Base-by-base conservation (phyloP, 495 filamentous ascomycete genomes). In the Aspergillus avenaceus region DNA sequence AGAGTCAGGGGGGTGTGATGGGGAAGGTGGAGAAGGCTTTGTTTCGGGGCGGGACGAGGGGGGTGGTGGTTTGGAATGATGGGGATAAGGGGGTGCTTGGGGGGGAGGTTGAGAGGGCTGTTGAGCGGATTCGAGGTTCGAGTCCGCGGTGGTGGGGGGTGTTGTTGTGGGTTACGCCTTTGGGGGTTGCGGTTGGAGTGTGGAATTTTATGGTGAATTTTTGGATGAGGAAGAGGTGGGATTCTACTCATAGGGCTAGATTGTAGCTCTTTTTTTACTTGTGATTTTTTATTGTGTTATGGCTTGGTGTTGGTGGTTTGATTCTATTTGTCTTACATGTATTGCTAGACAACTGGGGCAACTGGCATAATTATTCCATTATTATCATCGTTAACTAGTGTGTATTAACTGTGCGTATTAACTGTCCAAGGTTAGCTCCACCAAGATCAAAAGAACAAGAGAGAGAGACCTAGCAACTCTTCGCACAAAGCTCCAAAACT, bases 11-110 rank as follows among this genome's bases (percentile, higher is more conserved):
- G 47, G 86, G 90, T 70, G 84, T 95, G 44, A 76, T 75, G 64
- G 79, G 84, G 52, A 97, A 98, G 78, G 90, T 88, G 37, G 72
- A 71, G 59, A 71, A 87, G 69, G 84, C 82, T 29, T 71, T 85
- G 72, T 79, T 70, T 47, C 70, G 86, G 40, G 83, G 87, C 9
- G 63, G 64, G 45, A 73, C 73, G 26, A 67, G 75, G 19, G 93
- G 93, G 0, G 77, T 86, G 11, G 87, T 96, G 34, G 79, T 97
- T 12, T 85, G 83, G 84, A 98, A 98, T 76, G 91, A 97, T 73
- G 80, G 78, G 2, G 82, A 75, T 21, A 82, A 69, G 60, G 82
- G 80, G 29, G 80, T 89, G 44, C 61, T 97, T 59, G 73, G 77
- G 65, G 53, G 45, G 32, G 83, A 89, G 61, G 69, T 97, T 1